Evolutionary conservation across 1,284 basidiomycete genomes (phyloP), one percentile per base, ranked within the genome.

Genomic region (Leccinum insolens): DNA sequence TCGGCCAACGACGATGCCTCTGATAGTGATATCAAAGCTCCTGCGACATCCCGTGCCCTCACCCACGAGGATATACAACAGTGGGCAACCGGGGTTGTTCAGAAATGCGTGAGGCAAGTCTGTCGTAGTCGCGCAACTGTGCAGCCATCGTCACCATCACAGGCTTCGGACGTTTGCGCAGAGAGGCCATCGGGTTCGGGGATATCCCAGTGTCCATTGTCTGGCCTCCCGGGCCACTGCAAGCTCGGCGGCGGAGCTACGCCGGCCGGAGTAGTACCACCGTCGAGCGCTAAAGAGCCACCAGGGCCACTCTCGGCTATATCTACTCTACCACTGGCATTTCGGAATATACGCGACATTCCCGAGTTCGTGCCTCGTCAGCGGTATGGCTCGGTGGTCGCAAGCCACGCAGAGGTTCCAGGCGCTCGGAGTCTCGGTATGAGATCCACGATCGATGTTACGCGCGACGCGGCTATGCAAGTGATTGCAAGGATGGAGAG

Each of bases 141-240:
- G n/a, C 64, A 67, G 11, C 74, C 73, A 58, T 65, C 15, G 1
- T 78, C 74, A 22, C 75, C 76, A 9, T 76, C 76, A 37, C 76
- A 75, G 28, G 68, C 55, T 6, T 75, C 76, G 55, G 76, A 78
- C 14, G 62, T 76, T 28, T 75, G 74, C n/a, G 75, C 76, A 20
- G 74, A 75, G 67, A 76, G 68, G 60, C 74, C 74, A n/a, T 74
- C 66, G 6, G 66, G 74, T 12, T 66, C 65, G 3, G 74, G 72
- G 6, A 64, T 60, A 52, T 77, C 73, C 82, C 85, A 83, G 83
- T 70, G 75, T 69, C 74, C 85, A 82, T 70, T 83, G 82, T 65
- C 84, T 83, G 67, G 74, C 12, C 63, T 77, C n/a, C 39, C 39
- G 14, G 39, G 39, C 39, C 74, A 75, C 28, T 69, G 72, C 67